Percentiles rank a stretch among this genome's conserved stretches.
These are phyloP conservation scores for Betula pendula DNA, from an alignment of 306 rosid genomes.

Conservation along the genomic window DNA sequence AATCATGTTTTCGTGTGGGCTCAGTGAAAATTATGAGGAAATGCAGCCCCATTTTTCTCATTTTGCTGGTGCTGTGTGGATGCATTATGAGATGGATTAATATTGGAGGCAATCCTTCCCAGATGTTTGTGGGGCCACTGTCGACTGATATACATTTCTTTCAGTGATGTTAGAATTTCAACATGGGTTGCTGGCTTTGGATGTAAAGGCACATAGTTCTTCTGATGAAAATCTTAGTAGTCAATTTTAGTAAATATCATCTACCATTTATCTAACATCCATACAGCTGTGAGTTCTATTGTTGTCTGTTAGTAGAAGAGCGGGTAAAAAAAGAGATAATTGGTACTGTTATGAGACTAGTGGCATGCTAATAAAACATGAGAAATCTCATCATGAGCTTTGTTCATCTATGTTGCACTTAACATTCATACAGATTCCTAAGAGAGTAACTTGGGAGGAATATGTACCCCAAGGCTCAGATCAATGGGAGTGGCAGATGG, in stretches of 20 bases:
- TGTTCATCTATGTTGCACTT: slow-evolving; percentile 41
- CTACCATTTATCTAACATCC: too few species aligned
- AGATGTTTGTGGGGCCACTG: background rate
- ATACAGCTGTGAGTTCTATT: background rate
- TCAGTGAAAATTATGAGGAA: too few species aligned
- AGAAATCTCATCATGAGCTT: background rate
- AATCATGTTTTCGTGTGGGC: background rate
- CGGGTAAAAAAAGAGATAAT: background rate
- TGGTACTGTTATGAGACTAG: background rate
- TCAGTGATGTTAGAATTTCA: background rate
- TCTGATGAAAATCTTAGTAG: background rate
- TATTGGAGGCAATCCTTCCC: background rate
- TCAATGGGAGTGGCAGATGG: slow-evolving; percentile 82
- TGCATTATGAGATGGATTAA: background rate
- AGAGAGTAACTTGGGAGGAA: slow-evolving; percentile 87
- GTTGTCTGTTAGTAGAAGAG: background rate
- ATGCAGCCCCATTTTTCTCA: background rate
- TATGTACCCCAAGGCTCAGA: slow-evolving; percentile 68
- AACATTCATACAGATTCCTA: slow-evolving; percentile 84
- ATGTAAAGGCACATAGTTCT: background rate
- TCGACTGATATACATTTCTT: background rate
- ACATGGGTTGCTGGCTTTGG: background rate
- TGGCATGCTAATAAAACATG: background rate
- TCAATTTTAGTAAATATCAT: background rate
- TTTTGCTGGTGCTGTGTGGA: background rate